These are phyloP conservation scores for Trematosphaeria pertusa DNA, from an alignment of 2,329 filamentous ascomycete genomes.

Conservation along the genomic window DNA sequence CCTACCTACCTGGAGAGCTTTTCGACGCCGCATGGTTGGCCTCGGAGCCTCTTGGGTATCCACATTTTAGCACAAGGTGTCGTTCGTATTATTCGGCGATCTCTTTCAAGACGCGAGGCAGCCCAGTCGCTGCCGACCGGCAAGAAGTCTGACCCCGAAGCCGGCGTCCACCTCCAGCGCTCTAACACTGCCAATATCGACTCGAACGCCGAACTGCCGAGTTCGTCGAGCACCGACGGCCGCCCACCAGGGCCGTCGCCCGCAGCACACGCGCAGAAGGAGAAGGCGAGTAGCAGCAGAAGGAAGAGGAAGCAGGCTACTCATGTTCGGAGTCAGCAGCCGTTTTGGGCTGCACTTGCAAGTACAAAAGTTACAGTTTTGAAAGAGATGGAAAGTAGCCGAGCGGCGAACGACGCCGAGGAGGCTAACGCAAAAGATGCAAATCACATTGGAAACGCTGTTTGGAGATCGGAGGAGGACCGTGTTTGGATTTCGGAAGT, in stretches of 20 bases:
- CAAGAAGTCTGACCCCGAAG: slow-evolving; percentile 66
- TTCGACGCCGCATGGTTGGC: slow-evolving; percentile 65
- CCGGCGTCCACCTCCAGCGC: slow-evolving; percentile 50
- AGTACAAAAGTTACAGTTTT: slow-evolving; percentile 97
- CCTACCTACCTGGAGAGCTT: slow-evolving; percentile 45
- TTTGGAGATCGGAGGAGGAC: slow-evolving; percentile 72
- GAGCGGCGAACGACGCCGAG: slow-evolving; percentile 74
- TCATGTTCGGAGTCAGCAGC: slow-evolving; percentile 87
- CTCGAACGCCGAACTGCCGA: slow-evolving; percentile 60
- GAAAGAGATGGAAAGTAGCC: slow-evolving; percentile 78
- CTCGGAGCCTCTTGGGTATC: slow-evolving; percentile 72
- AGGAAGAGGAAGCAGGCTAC: slow-evolving; percentile 91
- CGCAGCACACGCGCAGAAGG: slow-evolving; percentile 60
- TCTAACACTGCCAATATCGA: slow-evolving; percentile 42
- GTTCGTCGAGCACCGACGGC: slow-evolving; percentile 53
- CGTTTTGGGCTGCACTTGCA: slow-evolving; percentile 90
- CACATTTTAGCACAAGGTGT: slow-evolving; percentile 78
- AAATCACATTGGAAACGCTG: slow-evolving; percentile 77
- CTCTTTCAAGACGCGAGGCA: slow-evolving; percentile 47
- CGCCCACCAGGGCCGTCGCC: slow-evolving; percentile 60
- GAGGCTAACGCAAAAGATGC: slow-evolving; percentile 78
- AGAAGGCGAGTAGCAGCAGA: slow-evolving; percentile 72
- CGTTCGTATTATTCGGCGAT: slow-evolving; percentile 69
- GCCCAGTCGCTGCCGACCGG: slow-evolving; percentile 41
- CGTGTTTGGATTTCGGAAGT: slow-evolving; percentile 85